Evolutionary conservation across 345 rosid genomes (phyloP).

Genomic region (Salix koriyanagi): DNA sequence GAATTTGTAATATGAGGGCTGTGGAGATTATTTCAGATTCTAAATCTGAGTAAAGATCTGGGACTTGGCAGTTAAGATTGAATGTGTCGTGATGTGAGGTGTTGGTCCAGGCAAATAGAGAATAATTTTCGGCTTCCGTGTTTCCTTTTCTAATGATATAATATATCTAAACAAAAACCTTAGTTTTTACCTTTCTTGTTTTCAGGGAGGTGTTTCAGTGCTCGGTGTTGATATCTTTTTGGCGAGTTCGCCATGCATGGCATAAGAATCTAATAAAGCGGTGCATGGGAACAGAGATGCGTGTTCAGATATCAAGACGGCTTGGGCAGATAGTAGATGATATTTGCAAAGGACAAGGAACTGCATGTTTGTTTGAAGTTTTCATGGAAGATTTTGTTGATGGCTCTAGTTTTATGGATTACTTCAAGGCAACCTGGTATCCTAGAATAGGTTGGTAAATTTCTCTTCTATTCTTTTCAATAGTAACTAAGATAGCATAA

Average conservation of each 20-base stretch:
- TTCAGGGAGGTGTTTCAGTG: slow-evolving; percentile 95
- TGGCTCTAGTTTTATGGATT: slow-evolving; percentile 60
- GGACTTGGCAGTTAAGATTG: not conserved
- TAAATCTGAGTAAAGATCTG: not conserved
- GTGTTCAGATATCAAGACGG: slow-evolving; percentile 51
- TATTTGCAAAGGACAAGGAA: slow-evolving; percentile 60
- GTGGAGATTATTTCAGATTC: not conserved
- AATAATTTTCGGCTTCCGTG: not conserved
- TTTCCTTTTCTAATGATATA: slow-evolving; percentile 4
- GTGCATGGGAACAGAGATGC: slow-evolving; percentile 57
- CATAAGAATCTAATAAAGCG: slow-evolving; percentile 81
- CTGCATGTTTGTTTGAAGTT: slow-evolving; percentile 41
- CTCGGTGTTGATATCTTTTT: slow-evolving; percentile 68
- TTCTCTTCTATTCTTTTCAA: not conserved
- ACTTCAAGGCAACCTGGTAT: slow-evolving; percentile 80
- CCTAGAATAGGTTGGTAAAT: slow-evolving; percentile 62
- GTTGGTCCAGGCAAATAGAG: not conserved
- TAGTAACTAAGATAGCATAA: not conserved
- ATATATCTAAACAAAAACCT: slow-evolving; percentile 2
- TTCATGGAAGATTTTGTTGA: slow-evolving; percentile 64
- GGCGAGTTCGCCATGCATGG: slow-evolving; percentile 88
- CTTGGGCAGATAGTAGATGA: slow-evolving; percentile 62
- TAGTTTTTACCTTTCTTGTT: slow-evolving; percentile 19
- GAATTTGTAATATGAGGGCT: not conserved
- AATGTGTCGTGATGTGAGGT: not conserved